phyloP scores from a whole-genome alignment of 257 asterid species.

The Linaria vulgaris region DNA sequence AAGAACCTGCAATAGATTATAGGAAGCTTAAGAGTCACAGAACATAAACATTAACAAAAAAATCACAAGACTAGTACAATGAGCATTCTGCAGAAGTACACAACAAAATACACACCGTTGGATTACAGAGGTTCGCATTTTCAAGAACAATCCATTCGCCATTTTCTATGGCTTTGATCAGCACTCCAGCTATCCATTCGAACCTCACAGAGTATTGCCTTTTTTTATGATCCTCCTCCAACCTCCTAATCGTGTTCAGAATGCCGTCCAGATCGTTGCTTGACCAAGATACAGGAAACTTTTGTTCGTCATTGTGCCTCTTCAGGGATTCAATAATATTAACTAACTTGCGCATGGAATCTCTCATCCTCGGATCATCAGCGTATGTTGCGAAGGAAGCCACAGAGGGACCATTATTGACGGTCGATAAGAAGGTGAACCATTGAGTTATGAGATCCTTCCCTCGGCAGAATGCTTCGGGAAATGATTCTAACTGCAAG shows the following conservation, averaged over 20 bases:
- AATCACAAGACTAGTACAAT: neutral
- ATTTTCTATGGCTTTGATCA: slow-evolving; percentile 87
- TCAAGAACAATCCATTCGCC: slow-evolving; percentile 98
- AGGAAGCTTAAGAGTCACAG: slow-evolving; percentile 18
- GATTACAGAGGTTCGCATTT: slow-evolving; percentile 98
- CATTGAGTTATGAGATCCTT: slow-evolving; percentile 57
- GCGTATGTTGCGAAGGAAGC: slow-evolving; percentile 36
- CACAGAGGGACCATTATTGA: slow-evolving; percentile 32
- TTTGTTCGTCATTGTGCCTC: slow-evolving; percentile 34
- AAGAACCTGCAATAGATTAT: slow-evolving; percentile 64
- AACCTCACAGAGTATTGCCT: slow-evolving; percentile 61
- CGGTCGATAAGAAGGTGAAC: too few species aligned
- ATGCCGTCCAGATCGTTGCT: slow-evolving; percentile 54
- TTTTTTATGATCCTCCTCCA: slow-evolving; percentile 42
- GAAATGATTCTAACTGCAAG: slow-evolving; percentile 54
- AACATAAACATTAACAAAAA: neutral
- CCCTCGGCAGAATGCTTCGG: slow-evolving; percentile 39
- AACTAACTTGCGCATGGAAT: slow-evolving; percentile 49
- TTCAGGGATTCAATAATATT: slow-evolving; percentile 62
- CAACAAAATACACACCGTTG: slow-evolving; percentile 65
- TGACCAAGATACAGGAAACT: slow-evolving; percentile 61
- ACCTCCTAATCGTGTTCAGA: slow-evolving; percentile 47
- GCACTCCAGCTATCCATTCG: slow-evolving; percentile 94
- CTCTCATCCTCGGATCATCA: slow-evolving; percentile 46
- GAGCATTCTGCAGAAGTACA: slow-evolving; percentile 1